Evolutionary conservation across 2,329 filamentous ascomycete species (phyloP).

Genomic region (Dothideomycetes sp.): DNA sequence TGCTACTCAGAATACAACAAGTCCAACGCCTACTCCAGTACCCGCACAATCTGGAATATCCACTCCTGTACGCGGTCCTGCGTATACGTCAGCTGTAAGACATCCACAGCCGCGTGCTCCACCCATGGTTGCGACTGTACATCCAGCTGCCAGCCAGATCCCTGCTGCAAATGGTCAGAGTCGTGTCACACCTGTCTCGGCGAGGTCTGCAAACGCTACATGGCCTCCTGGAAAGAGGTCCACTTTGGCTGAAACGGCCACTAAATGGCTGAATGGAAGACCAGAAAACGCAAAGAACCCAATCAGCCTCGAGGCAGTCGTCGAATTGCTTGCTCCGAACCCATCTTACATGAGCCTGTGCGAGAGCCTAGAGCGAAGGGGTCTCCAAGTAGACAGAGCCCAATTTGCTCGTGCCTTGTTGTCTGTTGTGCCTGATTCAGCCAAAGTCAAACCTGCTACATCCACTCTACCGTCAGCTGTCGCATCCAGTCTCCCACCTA

Average conservation of each 20-base stretch:
- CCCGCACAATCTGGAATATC: not conserved
- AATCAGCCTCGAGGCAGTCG: conserved; percentile 33
- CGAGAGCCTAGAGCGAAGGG: conserved; percentile 41
- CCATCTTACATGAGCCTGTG: conserved; percentile 49
- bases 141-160: no score
- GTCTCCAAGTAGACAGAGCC: conserved; percentile 42
- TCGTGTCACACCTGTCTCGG: no score
- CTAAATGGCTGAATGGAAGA: conserved; percentile 36
- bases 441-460: conserved; percentile 17
- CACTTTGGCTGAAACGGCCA: conserved; percentile 41
- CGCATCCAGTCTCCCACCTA: no score
- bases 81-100: not conserved
- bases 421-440: conserved; percentile 35
- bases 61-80: conserved; percentile 1
- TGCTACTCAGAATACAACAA: not conserved
- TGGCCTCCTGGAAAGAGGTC: conserved; percentile 46
- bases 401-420: conserved; percentile 45
- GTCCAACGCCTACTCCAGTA: not conserved
- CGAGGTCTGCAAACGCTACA: conserved; percentile 7
- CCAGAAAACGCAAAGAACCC: conserved; percentile 34
- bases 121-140: no score
- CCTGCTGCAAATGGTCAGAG: no score
- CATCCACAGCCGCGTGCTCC: not conserved
- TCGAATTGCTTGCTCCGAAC: conserved; percentile 42
- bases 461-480: not conserved